A percentile compares a stretch with the other conserved stretches of the same genome.
These are phyloP conservation scores for Takashimella tepidaria DNA, from an alignment of 1,284 basidiomycete species.

Conservation along the genomic window DNA sequence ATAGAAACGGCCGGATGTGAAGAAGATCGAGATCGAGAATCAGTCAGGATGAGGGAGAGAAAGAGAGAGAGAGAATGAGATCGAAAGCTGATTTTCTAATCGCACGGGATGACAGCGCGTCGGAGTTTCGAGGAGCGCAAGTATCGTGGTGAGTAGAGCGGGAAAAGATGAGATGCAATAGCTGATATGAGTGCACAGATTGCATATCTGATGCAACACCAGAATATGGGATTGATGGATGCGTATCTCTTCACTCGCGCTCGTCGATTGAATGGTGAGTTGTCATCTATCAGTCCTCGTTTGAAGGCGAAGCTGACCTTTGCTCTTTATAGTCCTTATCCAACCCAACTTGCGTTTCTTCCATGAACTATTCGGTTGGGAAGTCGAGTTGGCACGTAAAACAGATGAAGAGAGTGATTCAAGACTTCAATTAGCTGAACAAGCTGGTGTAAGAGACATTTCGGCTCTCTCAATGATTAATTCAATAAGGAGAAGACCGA, in stretches of 20 bases:
- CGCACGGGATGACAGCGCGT: slow-evolving; percentile 68
- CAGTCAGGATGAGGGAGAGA: too few species aligned
- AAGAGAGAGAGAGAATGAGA: too few species aligned
- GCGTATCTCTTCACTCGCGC: slow-evolving; percentile 64
- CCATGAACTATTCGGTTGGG: slow-evolving; percentile 91
- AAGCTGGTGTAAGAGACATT: slow-evolving; percentile 19
- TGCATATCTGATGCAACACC: slow-evolving; percentile 94
- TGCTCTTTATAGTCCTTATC: slow-evolving; percentile 67
- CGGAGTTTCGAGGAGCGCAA: slow-evolving; percentile 87
- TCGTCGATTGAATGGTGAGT: slow-evolving; percentile 42
- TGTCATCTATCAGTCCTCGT: background rate
- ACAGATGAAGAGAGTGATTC: slow-evolving; percentile 23
- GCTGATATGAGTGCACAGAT: slow-evolving; percentile 51
- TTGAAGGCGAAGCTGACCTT: slow-evolving; percentile 2
- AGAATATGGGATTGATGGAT: slow-evolving; percentile 80
- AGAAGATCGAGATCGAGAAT: too few species aligned
- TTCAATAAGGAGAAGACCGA: slow-evolving; percentile 20
- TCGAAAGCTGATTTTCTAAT: too few species aligned
- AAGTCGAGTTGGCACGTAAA: slow-evolving; percentile 60
- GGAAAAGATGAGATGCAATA: background rate
- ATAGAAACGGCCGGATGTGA: too few species aligned
- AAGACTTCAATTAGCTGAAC: slow-evolving; percentile 17
- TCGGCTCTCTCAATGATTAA: slow-evolving; percentile 20
- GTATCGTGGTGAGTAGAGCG: slow-evolving; percentile 65
- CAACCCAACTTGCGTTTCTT: slow-evolving; percentile 90